phyloP scores from a whole-genome alignment of 306 rosid genomes.

The Urtica urens region DNA sequence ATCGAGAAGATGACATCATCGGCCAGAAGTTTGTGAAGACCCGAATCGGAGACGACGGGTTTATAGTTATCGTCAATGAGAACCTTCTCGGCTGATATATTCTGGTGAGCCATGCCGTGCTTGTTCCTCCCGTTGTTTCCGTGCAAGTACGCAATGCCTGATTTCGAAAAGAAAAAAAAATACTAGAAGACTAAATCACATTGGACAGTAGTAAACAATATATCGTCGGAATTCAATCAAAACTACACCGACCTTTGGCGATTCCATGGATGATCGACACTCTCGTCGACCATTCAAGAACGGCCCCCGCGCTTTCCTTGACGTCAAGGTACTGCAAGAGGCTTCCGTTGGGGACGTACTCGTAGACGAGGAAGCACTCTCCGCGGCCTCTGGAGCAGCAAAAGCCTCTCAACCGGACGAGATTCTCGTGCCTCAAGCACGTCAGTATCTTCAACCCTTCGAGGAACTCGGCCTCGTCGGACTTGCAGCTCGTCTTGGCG shows the following conservation, averaged over 20 bases:
- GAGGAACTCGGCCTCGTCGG: slow-evolving; percentile 67
- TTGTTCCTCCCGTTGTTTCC: slow-evolving; percentile 29
- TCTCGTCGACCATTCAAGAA: slow-evolving; percentile 74
- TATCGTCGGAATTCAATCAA: not conserved
- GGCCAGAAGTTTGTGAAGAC: slow-evolving; percentile 77
- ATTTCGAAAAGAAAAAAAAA: slow-evolving; percentile 8
- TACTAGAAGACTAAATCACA: not conserved
- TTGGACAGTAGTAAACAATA: too few relatives aligned
- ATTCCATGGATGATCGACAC: slow-evolving; percentile 62
- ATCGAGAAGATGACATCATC: slow-evolving; percentile 63
- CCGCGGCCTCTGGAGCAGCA: slow-evolving; percentile 77
- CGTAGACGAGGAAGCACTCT: slow-evolving; percentile 68
- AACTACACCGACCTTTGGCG: slow-evolving; percentile 58
- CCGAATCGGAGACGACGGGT: slow-evolving; percentile 56
- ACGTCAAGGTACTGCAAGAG: slow-evolving; percentile 52
- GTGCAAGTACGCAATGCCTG: slow-evolving; percentile 74
- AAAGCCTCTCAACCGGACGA: slow-evolving; percentile 76
- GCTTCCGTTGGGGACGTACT: slow-evolving; percentile 50
- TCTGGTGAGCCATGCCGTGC: slow-evolving; percentile 49
- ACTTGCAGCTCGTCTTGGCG: slow-evolving; percentile 67
- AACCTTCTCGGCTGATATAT: slow-evolving; percentile 60
- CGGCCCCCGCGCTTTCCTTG: slow-evolving; percentile 21
- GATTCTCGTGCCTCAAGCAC: slow-evolving; percentile 60
- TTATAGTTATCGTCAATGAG: slow-evolving; percentile 50
- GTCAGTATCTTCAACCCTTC: slow-evolving; percentile 66